A percentile compares a stretch with the other conserved stretches of the same genome.
phyloP scores from a whole-genome alignment of 495 filamentous ascomycete species.

The Hypoxylon perforatum region DNA sequence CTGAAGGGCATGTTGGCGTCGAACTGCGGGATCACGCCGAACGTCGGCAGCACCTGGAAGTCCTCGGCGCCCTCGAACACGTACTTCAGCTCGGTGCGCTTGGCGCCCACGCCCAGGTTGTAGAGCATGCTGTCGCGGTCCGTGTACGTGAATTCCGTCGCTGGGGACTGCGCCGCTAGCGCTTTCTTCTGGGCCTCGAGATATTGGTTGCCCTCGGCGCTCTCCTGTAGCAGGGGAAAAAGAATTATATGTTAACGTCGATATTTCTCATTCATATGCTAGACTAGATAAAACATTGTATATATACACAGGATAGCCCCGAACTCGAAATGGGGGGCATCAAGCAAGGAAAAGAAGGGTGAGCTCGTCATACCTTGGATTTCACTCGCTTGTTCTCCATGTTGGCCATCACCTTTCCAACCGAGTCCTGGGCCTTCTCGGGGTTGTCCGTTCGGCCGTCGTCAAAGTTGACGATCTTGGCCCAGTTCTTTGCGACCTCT shows the following conservation, averaged over 20 bases:
- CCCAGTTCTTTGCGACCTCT: slow-evolving; percentile 81
- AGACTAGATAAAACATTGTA: slow-evolving; percentile 43
- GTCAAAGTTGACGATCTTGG: slow-evolving; percentile 85
- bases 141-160: slow-evolving; percentile 82
- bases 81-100: slow-evolving; percentile 86
- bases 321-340: slow-evolving; percentile 31
- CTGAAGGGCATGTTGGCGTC: slow-evolving; percentile 83
- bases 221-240: slow-evolving; percentile 51
- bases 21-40: slow-evolving; percentile 94
- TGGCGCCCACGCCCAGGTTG: slow-evolving; percentile 94
- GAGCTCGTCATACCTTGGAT: slow-evolving; percentile 60
- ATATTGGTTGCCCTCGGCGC: slow-evolving; percentile 54
- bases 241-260: slow-evolving; percentile 44
- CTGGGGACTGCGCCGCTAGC: slow-evolving; percentile 74
- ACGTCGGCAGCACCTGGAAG: slow-evolving; percentile 94
- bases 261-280: slow-evolving; percentile 39
- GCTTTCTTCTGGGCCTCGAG: slow-evolving; percentile 81
- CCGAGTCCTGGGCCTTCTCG: slow-evolving; percentile 76
- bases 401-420: slow-evolving; percentile 92
- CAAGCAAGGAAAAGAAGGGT: slow-evolving; percentile 38
- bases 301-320: slow-evolving; percentile 35
- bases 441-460: slow-evolving; percentile 92
- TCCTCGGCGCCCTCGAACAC: slow-evolving; percentile 89
- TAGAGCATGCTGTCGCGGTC: slow-evolving; percentile 94
- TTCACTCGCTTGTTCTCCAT: slow-evolving; percentile 73